Base-by-base conservation (phyloP, 495 filamentous ascomycete genomes). In the Aspergillus diversus region DNA sequence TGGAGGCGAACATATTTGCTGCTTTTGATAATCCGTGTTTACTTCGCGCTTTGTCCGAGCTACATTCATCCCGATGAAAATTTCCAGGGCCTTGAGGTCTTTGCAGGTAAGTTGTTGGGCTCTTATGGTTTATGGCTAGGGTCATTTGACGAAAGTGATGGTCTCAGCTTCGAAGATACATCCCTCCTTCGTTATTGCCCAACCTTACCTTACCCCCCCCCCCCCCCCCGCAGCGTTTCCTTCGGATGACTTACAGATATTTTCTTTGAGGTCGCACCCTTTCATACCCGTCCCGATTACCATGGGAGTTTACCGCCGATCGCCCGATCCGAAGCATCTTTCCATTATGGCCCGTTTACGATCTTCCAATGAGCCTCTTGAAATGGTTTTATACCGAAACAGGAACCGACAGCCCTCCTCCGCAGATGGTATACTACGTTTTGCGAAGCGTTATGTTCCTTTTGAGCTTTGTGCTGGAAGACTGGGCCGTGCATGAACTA, bases 11-110 rank as follows among this genome's bases (percentile, higher is more conserved):
- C 87, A 56, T 97, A 97, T 75, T 79, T 98, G 66, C 76, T 96
- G 43, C 81, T 99, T 61, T 75, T 97, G 61, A 76, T 92, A 63
- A 89, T 97, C 66, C 90, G 96, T 70, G 83, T 97, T 63, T 98
- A 96, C 82, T 96, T 97, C 69, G 93, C 95, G 49, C 81, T 97
- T 35, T 92, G 89, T 52, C 91, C 95, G 50, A 97, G 94, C 80
- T 99, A 99, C 75, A 86, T 99, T 34, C 95, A 99, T 75, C 95
- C 95, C 4, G 95, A 99, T 77, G 95, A 99, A 81, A 92, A 97
- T 77, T 99, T 99, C 71, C 95, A 99, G 72, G 95, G 95, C 17
- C 95, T 94, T 9, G 95, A 99, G 80, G 90, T 98, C 57, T 94
- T 97, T 69, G 93, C 93, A 63, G 93, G 94, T 97, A 87, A 72